Evolutionary conservation across 805 yeast genomes (phyloP).

Genomic region (Clavispora carvajalis): DNA sequence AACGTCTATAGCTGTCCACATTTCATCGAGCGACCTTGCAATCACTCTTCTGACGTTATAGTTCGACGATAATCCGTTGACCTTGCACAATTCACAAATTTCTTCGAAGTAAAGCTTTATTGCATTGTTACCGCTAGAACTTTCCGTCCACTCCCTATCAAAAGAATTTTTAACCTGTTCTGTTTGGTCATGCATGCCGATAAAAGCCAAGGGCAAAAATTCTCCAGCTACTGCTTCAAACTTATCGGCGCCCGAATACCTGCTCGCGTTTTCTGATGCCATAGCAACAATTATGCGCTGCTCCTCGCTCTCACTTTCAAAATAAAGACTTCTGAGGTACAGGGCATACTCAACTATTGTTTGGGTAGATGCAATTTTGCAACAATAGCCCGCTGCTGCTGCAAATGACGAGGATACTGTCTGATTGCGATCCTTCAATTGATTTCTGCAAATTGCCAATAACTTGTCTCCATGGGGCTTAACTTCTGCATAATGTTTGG

Average conservation of each 20-base stretch:
- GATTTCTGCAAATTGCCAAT: constrained; percentile 51
- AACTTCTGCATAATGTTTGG: constrained; percentile 44
- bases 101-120: constrained; percentile 66
- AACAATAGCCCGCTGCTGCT: constrained; percentile 70
- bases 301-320: constrained; percentile 44
- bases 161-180: constrained; percentile 44
- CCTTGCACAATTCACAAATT: constrained; percentile 48
- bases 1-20: constrained; percentile 42
- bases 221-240: constrained; percentile 58
- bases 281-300: constrained; percentile 49
- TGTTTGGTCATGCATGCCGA: constrained; percentile 67
- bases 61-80: constrained; percentile 49
- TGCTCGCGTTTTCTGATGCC: constrained; percentile 62
- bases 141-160: constrained; percentile 70
- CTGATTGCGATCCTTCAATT: constrained; percentile 64
- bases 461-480: constrained; percentile 58
- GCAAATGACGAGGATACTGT: constrained; percentile 75
- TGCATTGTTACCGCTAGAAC: constrained; percentile 66
- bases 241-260: constrained; percentile 56
- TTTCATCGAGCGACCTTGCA: constrained; percentile 60
- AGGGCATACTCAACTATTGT: constrained; percentile 50
- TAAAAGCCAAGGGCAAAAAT: constrained; percentile 71
- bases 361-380: constrained; percentile 54
- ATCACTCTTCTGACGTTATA: constrained; percentile 65
- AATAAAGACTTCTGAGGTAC: constrained; percentile 50